A percentile compares a stretch with the other conserved stretches of the same genome.
Evolutionary conservation across 108 stramenopile species (phyloP).

Genomic region (Cylindrotheca closterium): DNA sequence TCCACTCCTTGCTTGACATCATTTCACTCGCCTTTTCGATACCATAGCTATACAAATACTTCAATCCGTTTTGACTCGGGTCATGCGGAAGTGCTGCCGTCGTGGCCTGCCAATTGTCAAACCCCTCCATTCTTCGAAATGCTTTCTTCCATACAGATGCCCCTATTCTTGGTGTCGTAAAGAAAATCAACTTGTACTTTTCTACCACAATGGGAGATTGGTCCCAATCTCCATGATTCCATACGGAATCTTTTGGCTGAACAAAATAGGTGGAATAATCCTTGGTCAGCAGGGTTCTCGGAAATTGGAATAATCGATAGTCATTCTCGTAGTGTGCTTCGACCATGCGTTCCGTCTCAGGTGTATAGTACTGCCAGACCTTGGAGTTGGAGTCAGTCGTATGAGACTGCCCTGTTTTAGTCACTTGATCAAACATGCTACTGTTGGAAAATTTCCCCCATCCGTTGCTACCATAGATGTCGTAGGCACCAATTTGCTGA

Average conservation of each 20-base stretch:
- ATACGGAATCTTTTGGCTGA: conserved; percentile 17
- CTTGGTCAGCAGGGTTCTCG: conserved; percentile 10
- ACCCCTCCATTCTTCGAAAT: conserved; percentile 56
- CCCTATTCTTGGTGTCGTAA: conserved; percentile 40
- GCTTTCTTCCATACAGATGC: conserved; percentile 44
- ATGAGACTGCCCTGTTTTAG: conserved; percentile 20
- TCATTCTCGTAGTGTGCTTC: conserved; percentile 37
- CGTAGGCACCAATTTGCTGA: conserved; percentile 44
- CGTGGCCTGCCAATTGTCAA: conserved; percentile 24
- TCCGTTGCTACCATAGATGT: conserved; percentile 39
- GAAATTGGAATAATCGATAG: conserved; percentile 38
- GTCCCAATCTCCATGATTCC: conserved; percentile 27
- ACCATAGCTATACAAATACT: conserved; percentile 46
- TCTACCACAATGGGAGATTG: conserved; percentile 47
- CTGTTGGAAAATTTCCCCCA: conserved; percentile 38
- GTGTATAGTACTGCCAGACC: conserved; percentile 31
- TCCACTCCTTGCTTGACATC: conserved; percentile 56
- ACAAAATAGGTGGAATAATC: conserved; percentile 8
- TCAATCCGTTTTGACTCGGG: conserved; percentile 44
- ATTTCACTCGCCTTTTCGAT: conserved; percentile 39
- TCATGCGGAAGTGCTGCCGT: conserved; percentile 33
- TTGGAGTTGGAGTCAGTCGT: conserved; percentile 18
- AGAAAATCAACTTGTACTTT: conserved; percentile 51
- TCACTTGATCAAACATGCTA: conserved; percentile 28
- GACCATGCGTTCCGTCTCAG: conserved; percentile 36